Evolutionary conservation across 2,329 filamentous ascomycete species (phyloP), one percentile per base, ranked within the genome.

Genomic region (Xylaria sp.): DNA sequence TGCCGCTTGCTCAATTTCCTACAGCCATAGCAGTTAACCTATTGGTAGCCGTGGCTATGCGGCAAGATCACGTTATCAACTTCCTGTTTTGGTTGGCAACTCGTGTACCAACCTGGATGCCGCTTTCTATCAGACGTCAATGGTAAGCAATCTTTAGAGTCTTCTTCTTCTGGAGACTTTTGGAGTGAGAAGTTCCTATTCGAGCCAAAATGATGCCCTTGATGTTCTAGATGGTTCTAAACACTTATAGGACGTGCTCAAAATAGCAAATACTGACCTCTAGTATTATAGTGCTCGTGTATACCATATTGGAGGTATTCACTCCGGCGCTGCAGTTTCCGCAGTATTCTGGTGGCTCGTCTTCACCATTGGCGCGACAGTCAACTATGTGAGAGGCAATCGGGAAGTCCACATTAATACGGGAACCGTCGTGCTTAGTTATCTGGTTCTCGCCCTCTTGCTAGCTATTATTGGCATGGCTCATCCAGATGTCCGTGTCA

Each of bases 21-120:
- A 80, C 78, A 20, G 78, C 83, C 62, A 80, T 82, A 0, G 80
- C 84, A 29, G 79, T 81, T 60, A 87, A 87, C 73, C 78, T 87
- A 13, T 74, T 82, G 20, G 73, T 81, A 7, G 80, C 83, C n/a
- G 81, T 87, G 9, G 76, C 86, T 42, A 81, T 87, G 62, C 81
- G 86, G 13, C 85, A 87, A 71, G 85, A 87, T 29, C 75, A 80
- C 53, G 78, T 86, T 68, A 81, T 87, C 75, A 88, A 88, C 72
- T 66, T 77, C 15, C 72, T 87, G 13, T 88, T 84, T 74, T 74
- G 69, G 58, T 68, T 84, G 51, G 79, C 78, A 56, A 85, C 81
- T 69, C 84, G 81, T 1, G 75, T 85, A 11, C 81, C 83, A 31
- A 76, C 74, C 0, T 81, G 81, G 2, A 72, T 75, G 15, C 86